Evolutionary conservation across 495 filamentous ascomycete species (phyloP), one percentile per base, ranked within the genome.

Genomic region (Daldinia vernicosa): DNA sequence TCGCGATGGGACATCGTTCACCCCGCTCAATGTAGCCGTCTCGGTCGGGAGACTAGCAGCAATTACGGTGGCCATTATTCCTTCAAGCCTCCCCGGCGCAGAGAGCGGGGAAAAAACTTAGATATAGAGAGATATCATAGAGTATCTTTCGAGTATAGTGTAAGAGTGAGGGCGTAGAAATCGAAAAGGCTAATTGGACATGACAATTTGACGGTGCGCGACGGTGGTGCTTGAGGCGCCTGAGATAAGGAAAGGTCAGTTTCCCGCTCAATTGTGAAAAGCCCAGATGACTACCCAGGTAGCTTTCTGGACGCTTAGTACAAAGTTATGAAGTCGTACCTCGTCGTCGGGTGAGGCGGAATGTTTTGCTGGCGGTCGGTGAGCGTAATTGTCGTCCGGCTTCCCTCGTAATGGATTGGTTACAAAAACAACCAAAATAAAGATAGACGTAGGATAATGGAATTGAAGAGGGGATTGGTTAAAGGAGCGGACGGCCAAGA

Each of bases 401-500:
- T 72, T 65, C 43, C 55, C 32, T 54, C 43, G 40, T 28, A 47
- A 61, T 30, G 45, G 52, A 56, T 61, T 60, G 57, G 35, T 58
- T 47, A 58, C 58, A 55, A 67, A 67, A 56, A 69, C 52, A 47
- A 72, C 65, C 67, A 70, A 75, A 71, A 71, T 69, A 67, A 67
- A 72, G 58, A 71, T 71, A 75, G 71, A 75, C 69, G 72, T 72
- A 69, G 61, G 70, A 65, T 74, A 75, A 69, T 66, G 59, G 74
- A 72, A 75, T 71, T 51, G 74, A 70, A 71, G 15, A 76, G 62
- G 53, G 67, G 17, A 47, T 47, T 74, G 52, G 67, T 71, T 51
- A 84, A 85, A 84, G 80, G 83, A 84, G 80, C 80, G 83, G 83
- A 84, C 82, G 83, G 83, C 73, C 82, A 83, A 83, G 78, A 79